These are phyloP conservation scores for Salix dunnii DNA, from an alignment of 345 rosid genomes.

Conservation along the genomic window DNA sequence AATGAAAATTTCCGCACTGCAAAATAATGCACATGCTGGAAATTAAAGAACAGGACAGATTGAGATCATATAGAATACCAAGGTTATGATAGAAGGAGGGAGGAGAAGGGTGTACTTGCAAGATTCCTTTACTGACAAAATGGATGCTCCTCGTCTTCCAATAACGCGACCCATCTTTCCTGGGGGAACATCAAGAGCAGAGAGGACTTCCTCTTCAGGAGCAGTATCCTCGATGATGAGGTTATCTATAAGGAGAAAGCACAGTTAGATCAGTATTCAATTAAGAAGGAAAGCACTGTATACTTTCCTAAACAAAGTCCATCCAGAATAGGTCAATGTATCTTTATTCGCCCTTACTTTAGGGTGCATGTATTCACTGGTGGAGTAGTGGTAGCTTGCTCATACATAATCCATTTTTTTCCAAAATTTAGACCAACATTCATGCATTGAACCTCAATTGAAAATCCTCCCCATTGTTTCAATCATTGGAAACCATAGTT, in stretches of 20 bases:
- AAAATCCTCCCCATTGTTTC: background rate
- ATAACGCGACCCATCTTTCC: constrained; percentile 92
- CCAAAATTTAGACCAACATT: background rate
- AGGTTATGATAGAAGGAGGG: background rate
- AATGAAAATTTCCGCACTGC: constrained; percentile 78
- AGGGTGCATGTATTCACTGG: background rate
- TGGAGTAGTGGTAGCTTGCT: background rate
- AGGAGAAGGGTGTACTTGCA: constrained; percentile 54
- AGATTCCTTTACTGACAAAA: constrained; percentile 71
- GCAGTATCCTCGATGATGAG: constrained; percentile 36
- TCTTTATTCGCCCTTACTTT: background rate
- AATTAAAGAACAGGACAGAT: constrained; percentile 10
- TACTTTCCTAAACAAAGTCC: background rate
- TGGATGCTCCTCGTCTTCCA: constrained; percentile 82
- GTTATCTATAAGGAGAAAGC: constrained; percentile 41
- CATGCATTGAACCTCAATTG: background rate
- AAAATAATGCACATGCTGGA: constrained; percentile 7
- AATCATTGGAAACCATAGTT: background rate
- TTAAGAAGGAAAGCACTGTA: background rate
- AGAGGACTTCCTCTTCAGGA: constrained; percentile 75
- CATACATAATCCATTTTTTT: background rate
- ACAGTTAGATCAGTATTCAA: constrained; percentile 7
- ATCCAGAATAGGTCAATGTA: background rate
- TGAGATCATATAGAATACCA: background rate
- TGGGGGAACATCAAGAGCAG: constrained; percentile 75